Base-by-base conservation (phyloP, 1,284 basidiomycete genomes). In the Sanghuangporus weigelae region DNA sequence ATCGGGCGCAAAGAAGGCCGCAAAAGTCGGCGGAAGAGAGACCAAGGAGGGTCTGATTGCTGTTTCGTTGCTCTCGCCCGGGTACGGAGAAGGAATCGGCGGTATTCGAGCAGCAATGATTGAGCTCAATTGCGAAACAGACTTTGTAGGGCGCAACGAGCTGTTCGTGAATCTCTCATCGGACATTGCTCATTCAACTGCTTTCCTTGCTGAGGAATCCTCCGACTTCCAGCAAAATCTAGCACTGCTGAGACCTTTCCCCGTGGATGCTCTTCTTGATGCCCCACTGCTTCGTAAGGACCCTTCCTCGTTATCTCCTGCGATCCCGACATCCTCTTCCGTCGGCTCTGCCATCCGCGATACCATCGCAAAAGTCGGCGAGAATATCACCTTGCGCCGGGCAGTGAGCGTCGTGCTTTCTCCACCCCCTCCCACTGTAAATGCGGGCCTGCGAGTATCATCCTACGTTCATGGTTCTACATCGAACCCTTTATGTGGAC, bases 121-220 rank as follows among this genome's bases (percentile, higher is more conserved):
- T 64, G 96, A 98, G 75, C 81, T 98, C 66, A 95, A 94, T 71
- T 98, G 96, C 80, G 96, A 98, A 79, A 98, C 96, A 49, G 96
- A 98, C 77, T 98, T 98, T 74, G 96, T 98, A 12, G 93, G 89
- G 16, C 80, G 93, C 68, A 96, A 95, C 72, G 85, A 90, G 64
- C 81, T 96, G 8, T 98, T 98, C 71, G 80, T 84, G 7, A 81
- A 82, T 64, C 83, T 96, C 36, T 89, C 92, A 12, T 80, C 83
- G 44, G 89, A 94, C 68, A 88, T 98, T 68, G 90, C 94, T 2
- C 89, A 94, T 70, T 95, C 94, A 1, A 86, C 91, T 31, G 95
- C 95, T 1, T 92, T 89, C 73, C 81, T 94, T 60, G 78, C 85
- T 0, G 89, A 93, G 68, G 76, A 73, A 63, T 78, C 79, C 14